Conservation (phyloP, 192 early-diverging fungal genomes). For the Powellomyces hirtus region DNA sequence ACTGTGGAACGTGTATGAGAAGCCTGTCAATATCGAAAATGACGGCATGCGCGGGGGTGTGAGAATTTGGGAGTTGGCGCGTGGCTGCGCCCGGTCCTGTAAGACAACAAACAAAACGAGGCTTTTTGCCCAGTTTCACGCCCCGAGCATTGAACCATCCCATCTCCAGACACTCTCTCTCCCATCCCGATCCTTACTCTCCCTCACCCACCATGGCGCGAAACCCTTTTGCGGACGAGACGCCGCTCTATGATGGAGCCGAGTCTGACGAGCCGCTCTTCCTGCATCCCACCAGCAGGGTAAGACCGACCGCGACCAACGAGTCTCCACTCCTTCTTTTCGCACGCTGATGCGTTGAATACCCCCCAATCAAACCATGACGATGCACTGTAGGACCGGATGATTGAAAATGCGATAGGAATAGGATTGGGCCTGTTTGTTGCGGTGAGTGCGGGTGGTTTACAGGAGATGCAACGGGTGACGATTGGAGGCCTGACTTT, state of each 20-base stretch:
- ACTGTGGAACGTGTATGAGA: no score
- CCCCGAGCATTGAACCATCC: no score
- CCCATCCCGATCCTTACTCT: not conserved
- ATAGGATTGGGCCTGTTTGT: not conserved
- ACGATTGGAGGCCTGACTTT: not conserved
- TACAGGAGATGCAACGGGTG: not conserved
- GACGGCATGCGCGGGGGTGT: no score
- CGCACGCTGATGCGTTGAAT: no score
- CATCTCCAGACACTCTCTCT: no score
- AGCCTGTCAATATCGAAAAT: no score
- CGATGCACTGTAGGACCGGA: slow-evolving; percentile 18
- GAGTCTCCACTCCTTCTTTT: not conserved
- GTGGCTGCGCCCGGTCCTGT: no score
- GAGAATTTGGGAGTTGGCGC: no score
- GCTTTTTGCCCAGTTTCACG: no score
- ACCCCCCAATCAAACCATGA: no score
- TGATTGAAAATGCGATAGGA: slow-evolving; percentile 22
- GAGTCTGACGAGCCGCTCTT: slow-evolving; percentile 22
- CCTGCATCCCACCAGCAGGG: slow-evolving; percentile 5
- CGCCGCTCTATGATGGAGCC: slow-evolving; percentile 19
- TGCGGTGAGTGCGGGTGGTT: slow-evolving; percentile 1
- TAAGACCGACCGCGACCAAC: not conserved
- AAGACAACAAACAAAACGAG: no score
- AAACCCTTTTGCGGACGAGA: slow-evolving; percentile 21
- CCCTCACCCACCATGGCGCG: slow-evolving; percentile 8